Conservation (phyloP, 169 alveolate genomes). For the Plasmodium fragile region DNA sequence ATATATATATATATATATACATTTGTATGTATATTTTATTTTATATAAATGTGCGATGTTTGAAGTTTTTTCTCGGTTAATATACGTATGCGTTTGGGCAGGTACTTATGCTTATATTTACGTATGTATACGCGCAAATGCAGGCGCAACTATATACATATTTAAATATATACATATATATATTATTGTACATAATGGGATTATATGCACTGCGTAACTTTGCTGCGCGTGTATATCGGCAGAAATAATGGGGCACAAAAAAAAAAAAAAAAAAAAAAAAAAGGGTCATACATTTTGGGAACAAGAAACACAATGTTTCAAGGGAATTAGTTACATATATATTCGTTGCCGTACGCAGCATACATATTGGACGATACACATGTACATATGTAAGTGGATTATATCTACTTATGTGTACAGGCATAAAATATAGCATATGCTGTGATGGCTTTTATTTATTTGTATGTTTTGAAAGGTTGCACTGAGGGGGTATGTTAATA, state of each 20-base stretch:
- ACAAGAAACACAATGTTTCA: not conserved
- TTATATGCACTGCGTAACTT: not conserved
- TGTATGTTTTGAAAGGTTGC: not conserved
- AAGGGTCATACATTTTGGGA: not conserved
- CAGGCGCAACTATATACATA: not conserved
- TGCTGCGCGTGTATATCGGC: not conserved
- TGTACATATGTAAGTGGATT: not conserved
- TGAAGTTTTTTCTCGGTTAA: not conserved
- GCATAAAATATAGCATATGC: not conserved
- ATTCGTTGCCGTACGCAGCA: not conserved
- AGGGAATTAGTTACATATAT: not conserved
- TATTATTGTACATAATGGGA: not conserved
- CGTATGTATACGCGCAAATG: not conserved
- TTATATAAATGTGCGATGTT: not conserved
- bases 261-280: not conserved
- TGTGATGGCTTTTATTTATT: not conserved
- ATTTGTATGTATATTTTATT: not conserved
- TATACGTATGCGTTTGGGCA: not conserved
- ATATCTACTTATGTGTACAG: not conserved
- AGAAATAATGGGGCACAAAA: constrained; percentile 6
- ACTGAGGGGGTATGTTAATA: not conserved
- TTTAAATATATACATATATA: no score
- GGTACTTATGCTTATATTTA: not conserved
- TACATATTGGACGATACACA: not conserved
- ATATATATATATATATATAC: no score